Conservation (phyloP, 495 filamentous ascomycete species). For the Penicillium herquei region DNA sequence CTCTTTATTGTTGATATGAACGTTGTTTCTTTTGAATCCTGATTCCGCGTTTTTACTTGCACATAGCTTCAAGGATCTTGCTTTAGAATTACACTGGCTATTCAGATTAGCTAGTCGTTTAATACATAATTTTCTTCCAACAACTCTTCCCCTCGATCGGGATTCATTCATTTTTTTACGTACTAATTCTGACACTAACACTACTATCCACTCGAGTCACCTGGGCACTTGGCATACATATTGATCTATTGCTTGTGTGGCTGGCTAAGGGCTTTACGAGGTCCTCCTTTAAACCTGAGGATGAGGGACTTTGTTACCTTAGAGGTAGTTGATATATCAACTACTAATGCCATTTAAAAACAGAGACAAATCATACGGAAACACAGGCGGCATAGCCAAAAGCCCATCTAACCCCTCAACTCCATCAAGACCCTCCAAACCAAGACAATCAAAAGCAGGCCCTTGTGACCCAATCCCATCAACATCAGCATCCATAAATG, state of each 20-base stretch:
- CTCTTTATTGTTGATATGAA: background rate
- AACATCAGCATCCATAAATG: constrained; percentile 5
- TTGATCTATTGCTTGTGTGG: no score
- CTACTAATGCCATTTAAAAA: background rate
- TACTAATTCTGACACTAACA: background rate
- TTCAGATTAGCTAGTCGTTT: background rate
- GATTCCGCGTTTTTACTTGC: background rate
- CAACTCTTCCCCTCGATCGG: background rate
- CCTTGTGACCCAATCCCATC: background rate
- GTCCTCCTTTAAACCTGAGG: no score
- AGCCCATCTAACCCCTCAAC: constrained; percentile 4
- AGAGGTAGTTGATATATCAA: background rate
- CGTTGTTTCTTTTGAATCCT: background rate
- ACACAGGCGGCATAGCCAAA: constrained; percentile 9
- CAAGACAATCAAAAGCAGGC: background rate
- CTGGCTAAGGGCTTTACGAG: no score
- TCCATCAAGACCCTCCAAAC: background rate
- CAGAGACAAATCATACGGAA: constrained; percentile 8
- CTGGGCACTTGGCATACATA: no score
- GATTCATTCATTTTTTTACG: background rate
- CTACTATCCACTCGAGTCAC: no score
- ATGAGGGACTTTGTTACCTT: no score
- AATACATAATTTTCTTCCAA: background rate
- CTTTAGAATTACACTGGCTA: background rate
- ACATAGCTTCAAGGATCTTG: background rate